A percentile compares a stretch with the other conserved stretches of the same genome.
Conservation (phyloP, 208 protist species). For the Trypanosoma mega region DNA sequence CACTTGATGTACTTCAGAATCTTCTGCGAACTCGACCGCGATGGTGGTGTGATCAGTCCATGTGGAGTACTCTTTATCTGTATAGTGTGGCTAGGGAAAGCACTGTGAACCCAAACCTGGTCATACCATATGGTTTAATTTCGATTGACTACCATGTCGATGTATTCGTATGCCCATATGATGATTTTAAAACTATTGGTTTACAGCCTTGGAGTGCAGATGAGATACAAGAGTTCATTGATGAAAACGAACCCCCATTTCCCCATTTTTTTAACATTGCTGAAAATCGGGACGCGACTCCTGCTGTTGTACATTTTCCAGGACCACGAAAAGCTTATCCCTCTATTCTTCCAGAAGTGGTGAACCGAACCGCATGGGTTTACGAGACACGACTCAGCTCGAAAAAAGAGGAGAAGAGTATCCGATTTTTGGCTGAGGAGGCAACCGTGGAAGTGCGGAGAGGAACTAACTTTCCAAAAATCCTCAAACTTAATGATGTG, state of each 20-base stretch:
- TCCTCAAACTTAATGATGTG: background rate
- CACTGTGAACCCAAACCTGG: background rate
- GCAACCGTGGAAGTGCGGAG: background rate
- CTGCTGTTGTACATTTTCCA: background rate
- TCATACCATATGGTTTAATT: background rate
- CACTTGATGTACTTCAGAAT: background rate
- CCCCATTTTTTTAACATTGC: background rate
- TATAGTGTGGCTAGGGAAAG: background rate
- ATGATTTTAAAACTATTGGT: background rate
- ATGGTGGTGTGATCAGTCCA: background rate
- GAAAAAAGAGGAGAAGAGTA: background rate
- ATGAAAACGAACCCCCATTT: background rate
- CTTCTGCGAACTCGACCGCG: background rate
- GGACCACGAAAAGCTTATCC: background rate
- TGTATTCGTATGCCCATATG: background rate
- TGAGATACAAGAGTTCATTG: background rate
- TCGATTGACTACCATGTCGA: background rate
- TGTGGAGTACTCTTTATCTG: background rate
- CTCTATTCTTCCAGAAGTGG: background rate
- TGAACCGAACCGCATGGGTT: background rate
- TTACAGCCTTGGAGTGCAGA: background rate
- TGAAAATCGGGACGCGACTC: background rate
- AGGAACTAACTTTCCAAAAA: background rate
- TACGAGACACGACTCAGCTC: background rate
- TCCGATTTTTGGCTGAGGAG: background rate